A percentile compares a stretch with the other conserved stretches of the same genome.
phyloP scores from a whole-genome alignment of 331 rosid species.

The Dryas integrifolia region DNA sequence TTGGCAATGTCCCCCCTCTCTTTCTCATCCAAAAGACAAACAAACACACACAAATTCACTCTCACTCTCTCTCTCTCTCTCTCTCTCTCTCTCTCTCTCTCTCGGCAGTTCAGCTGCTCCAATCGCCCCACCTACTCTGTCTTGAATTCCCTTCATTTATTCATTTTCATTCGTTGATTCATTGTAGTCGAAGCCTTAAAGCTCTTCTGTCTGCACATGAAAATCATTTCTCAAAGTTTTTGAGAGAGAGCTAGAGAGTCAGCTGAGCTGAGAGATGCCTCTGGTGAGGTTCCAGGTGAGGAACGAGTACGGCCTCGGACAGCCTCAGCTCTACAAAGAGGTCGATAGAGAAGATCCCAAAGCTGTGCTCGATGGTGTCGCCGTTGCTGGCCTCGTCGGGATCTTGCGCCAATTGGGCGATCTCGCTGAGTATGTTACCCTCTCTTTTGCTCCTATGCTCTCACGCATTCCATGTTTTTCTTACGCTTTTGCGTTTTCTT shows the following conservation, averaged over 20 bases:
- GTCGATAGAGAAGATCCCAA: conserved; percentile 83
- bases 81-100: background rate
- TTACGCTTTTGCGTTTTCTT: conserved; percentile 7
- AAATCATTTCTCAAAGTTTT: background rate
- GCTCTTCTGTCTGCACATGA: background rate
- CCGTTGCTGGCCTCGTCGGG: conserved; percentile 97
- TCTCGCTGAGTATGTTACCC: conserved; percentile 79
- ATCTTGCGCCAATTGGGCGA: conserved; percentile 95
- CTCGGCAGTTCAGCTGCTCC: conserved; percentile 82
- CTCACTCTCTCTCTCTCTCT: too few species aligned
- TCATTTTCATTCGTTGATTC: conserved; percentile 32
- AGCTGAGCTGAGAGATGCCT: conserved; percentile 52
- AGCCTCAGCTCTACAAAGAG: conserved; percentile 62
- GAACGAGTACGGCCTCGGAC: conserved; percentile 72
- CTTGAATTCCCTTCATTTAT: conserved; percentile 42
- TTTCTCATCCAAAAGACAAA: conserved; percentile 10
- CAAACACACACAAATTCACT: background rate
- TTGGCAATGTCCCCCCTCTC: conserved; percentile 74
- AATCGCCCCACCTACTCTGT: conserved; percentile 62
- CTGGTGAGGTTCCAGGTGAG: conserved; percentile 70
- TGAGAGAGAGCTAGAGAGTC: conserved; percentile 6
- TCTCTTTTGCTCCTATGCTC: background rate
- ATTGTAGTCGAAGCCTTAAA: conserved; percentile 16
- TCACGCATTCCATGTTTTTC: background rate
- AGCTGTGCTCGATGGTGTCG: conserved; percentile 79